Percentiles rank a stretch among this genome's conserved stretches.
Evolutionary conservation across 2,329 filamentous ascomycete species (phyloP).

Genomic region (Tolypocladium inflatum): DNA sequence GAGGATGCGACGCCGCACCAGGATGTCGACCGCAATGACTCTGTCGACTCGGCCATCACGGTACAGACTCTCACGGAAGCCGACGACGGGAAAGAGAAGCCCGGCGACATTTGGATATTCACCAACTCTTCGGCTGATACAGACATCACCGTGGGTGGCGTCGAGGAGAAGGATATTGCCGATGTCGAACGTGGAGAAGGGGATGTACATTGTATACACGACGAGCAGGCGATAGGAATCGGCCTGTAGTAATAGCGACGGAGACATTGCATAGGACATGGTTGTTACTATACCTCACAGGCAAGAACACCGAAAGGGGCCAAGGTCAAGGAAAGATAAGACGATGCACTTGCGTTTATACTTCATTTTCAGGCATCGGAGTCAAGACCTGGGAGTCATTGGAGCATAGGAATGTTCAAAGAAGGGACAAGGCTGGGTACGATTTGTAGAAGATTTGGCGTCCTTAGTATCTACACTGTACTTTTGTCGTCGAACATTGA

Average conservation of each 20-base stretch:
- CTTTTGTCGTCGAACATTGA: not conserved
- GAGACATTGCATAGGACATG: not conserved
- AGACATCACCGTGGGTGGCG: not conserved
- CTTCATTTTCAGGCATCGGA: not conserved
- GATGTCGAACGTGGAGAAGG: not conserved
- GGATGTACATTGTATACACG: not conserved
- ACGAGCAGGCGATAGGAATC: not conserved
- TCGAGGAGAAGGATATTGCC: not conserved
- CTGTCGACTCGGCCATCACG: conserved; percentile 12
- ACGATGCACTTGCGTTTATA: not conserved
- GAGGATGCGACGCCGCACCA: conserved; percentile 7
- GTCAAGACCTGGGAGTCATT: not conserved
- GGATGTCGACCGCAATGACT: conserved; percentile 9
- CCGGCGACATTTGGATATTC: conserved; percentile 3
- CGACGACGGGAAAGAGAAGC: conserved; percentile 9
- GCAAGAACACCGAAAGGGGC: not conserved
- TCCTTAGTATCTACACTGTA: not conserved
- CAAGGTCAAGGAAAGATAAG: not conserved
- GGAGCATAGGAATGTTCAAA: not conserved
- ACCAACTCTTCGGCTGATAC: not conserved
- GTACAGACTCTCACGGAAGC: conserved; percentile 10
- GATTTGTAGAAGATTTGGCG: not conserved
- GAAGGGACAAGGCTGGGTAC: not conserved
- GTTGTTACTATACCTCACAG: not conserved
- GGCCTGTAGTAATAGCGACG: not conserved